Evolutionary conservation across 1,284 basidiomycete genomes (phyloP), one percentile per base, ranked within the genome.

Genomic region (Cutaneotrichosporon daszewskae): DNA sequence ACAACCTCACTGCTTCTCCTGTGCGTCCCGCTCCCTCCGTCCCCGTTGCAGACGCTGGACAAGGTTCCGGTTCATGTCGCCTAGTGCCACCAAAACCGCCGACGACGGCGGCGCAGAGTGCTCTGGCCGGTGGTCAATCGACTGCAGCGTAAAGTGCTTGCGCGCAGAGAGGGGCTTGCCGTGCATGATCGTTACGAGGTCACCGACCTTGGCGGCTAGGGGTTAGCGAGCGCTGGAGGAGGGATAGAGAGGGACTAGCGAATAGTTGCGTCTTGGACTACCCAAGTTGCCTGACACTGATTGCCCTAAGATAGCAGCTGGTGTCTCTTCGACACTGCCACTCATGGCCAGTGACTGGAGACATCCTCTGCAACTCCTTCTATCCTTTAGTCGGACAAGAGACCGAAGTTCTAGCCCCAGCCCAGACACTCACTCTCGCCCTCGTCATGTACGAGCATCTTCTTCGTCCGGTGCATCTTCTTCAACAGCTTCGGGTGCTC

Each of bases 381-480:
- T n/a, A n/a, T n/a, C n/a, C n/a, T n/a, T n/a, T n/a, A n/a, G n/a
- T n/a, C n/a, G n/a, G n/a, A n/a, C n/a, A n/a, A n/a, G n/a, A n/a
- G n/a, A n/a, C n/a, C n/a, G n/a, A n/a, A n/a, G n/a, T n/a, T n/a
- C n/a, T n/a, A n/a, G n/a, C n/a, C n/a, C n/a, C n/a, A n/a, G n/a
- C n/a, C n/a, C n/a, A n/a, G n/a, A 22, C 12, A 57, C 63, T 49
- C 45, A 66, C 64, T 34, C 40, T 63, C 58, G 8, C 45, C 33
- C 48, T 63, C 60, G 39, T 67, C 65, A 40, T 67, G 65, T 6
- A 64, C 63, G 32, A 65, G 53, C 32, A 55, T 57, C 49, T 67
- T 67, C 37, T 61, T 65, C 37, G 60, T 57, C 38, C 54, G 53
- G 32, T 53, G 55, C 22, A 65, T 47, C 34, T 45, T 42, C 51